phyloP scores from a whole-genome alignment of 1,139 yeast species.

The Eremothecium coryli region DNA sequence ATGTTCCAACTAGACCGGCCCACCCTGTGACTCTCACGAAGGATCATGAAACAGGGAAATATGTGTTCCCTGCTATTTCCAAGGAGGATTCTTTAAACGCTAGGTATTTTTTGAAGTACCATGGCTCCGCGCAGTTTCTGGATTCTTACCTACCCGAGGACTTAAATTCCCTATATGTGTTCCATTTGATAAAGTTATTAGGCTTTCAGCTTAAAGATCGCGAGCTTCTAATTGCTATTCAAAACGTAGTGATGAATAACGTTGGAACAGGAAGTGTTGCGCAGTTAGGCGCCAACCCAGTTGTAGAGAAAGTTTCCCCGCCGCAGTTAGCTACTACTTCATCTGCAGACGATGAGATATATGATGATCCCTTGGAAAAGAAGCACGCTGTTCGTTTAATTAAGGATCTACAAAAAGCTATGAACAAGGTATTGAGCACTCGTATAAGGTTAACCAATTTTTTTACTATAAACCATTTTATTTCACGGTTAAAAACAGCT shows the following conservation, averaged over 20 bases:
- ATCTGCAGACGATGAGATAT: slow-evolving; percentile 19
- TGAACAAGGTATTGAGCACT: slow-evolving; percentile 47
- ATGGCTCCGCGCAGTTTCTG: slow-evolving; percentile 53
- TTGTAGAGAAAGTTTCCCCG: slow-evolving; percentile 9
- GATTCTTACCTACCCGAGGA: slow-evolving; percentile 51
- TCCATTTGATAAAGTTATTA: slow-evolving; percentile 39
- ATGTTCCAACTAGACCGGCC: slow-evolving; percentile 10
- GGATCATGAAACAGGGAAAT: slow-evolving; percentile 26
- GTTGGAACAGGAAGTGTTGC: slow-evolving; percentile 8
- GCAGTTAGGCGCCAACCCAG: slow-evolving; percentile 13
- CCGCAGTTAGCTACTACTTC: slow-evolving; percentile 8
- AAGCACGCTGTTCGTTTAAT: slow-evolving; percentile 42
- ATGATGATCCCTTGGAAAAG: slow-evolving; percentile 34
- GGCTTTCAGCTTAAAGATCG: slow-evolving; percentile 45
- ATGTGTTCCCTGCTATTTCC: slow-evolving; percentile 30
- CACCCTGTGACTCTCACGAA: slow-evolving; percentile 20
- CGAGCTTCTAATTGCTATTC: slow-evolving; percentile 33
- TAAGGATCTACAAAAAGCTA: slow-evolving; percentile 47
- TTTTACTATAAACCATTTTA: slow-evolving; percentile 52
- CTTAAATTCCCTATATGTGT: slow-evolving; percentile 46
- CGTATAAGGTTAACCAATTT: slow-evolving; percentile 47
- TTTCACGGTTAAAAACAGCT: slow-evolving; percentile 45
- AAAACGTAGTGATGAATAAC: slow-evolving; percentile 26
- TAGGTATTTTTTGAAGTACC: slow-evolving; percentile 47
- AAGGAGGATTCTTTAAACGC: slow-evolving; percentile 41